These are phyloP conservation scores for Vitis riparia DNA, from an alignment of 164 flowering plant species.

Conservation along the genomic window DNA sequence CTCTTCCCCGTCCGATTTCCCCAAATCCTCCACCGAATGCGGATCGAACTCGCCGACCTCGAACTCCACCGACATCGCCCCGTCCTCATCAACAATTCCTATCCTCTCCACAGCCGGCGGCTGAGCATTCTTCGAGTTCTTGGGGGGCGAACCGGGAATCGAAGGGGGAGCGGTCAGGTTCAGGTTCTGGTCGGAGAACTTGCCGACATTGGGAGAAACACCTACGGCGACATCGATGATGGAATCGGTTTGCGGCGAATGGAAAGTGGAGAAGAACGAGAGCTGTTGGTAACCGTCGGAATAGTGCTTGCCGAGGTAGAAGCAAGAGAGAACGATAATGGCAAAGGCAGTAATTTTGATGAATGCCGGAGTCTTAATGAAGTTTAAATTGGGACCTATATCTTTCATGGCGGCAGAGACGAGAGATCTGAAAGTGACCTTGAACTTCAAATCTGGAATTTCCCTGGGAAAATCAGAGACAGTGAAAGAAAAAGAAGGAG, in stretches of 20 bases:
- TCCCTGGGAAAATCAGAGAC: too few species aligned
- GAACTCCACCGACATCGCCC: slow-evolving; percentile 47
- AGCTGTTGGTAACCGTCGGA: slow-evolving; percentile 24
- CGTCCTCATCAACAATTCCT: slow-evolving; percentile 52
- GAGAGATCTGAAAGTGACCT: too few species aligned
- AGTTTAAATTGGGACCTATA: not conserved
- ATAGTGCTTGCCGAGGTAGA: slow-evolving; percentile 30
- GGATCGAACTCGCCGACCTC: slow-evolving; percentile 31
- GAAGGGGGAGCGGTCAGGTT: not conserved
- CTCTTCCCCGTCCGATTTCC: not conserved
- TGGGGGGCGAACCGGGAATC: slow-evolving; percentile 10
- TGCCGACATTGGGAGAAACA: too few species aligned
- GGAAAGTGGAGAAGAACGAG: slow-evolving; percentile 17
- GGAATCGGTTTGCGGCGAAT: not conserved
- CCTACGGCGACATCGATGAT: not conserved
- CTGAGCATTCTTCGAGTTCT: not conserved
- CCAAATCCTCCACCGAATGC: slow-evolving; percentile 4
- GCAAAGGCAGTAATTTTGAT: slow-evolving; percentile 31
- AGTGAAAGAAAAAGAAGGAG: too few species aligned
- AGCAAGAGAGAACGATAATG: slow-evolving; percentile 32
- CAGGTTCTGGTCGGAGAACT: too few species aligned
- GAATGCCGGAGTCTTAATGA: slow-evolving; percentile 22
- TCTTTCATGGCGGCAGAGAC: too few species aligned
- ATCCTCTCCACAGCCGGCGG: slow-evolving; percentile 22
- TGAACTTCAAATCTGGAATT: too few species aligned